phyloP scores from a whole-genome alignment of 1,139 yeast species.

The Pneumocystis sp. region DNA sequence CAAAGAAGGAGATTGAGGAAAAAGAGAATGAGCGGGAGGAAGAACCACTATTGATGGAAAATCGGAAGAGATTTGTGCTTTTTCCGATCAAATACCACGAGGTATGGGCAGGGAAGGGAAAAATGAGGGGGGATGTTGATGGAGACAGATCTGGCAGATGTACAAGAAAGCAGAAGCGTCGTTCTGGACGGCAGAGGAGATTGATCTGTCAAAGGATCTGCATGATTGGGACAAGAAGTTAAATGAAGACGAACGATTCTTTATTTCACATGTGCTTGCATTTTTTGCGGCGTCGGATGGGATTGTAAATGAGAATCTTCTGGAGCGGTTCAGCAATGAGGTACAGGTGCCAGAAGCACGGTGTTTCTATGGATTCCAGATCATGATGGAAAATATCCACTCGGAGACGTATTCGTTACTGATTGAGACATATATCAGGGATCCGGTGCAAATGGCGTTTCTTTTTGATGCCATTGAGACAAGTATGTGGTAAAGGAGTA shows the following conservation, averaged over 20 bases:
- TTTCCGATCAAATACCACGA: slow-evolving; percentile 97
- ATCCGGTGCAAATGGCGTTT: slow-evolving; percentile 76
- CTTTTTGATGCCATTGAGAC: slow-evolving; percentile 88
- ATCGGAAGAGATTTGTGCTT: slow-evolving; percentile 77
- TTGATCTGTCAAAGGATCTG: slow-evolving; percentile 81
- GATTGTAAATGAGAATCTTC: slow-evolving; percentile 90
- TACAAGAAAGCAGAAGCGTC: slow-evolving; percentile 98
- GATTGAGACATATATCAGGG: slow-evolving; percentile 89
- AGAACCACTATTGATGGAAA: slow-evolving; percentile 79
- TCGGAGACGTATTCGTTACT: slow-evolving; percentile 91
- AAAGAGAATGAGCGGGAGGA: slow-evolving; percentile 27
- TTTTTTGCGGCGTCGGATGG: slow-evolving; percentile 98
- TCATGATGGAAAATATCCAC: slow-evolving; percentile 98
- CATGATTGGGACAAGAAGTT: slow-evolving; percentile 78
- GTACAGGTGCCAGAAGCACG: slow-evolving; percentile 96
- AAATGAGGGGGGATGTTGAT: not conserved
- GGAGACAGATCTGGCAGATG: slow-evolving; percentile 70
- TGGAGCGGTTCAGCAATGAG: slow-evolving; percentile 92
- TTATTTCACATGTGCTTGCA: slow-evolving; percentile 85
- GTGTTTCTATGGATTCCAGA: slow-evolving; percentile 97
- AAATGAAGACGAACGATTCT: slow-evolving; percentile 79
- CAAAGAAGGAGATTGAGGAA: not conserved
- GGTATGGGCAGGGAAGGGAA: not conserved
- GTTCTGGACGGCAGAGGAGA: slow-evolving; percentile 99
- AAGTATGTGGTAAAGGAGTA: slow-evolving; percentile 18